A percentile compares a stretch with the other conserved stretches of the same genome.
phyloP scores from a whole-genome alignment of 164 flowering plant species.

The Umbellularia californica region DNA sequence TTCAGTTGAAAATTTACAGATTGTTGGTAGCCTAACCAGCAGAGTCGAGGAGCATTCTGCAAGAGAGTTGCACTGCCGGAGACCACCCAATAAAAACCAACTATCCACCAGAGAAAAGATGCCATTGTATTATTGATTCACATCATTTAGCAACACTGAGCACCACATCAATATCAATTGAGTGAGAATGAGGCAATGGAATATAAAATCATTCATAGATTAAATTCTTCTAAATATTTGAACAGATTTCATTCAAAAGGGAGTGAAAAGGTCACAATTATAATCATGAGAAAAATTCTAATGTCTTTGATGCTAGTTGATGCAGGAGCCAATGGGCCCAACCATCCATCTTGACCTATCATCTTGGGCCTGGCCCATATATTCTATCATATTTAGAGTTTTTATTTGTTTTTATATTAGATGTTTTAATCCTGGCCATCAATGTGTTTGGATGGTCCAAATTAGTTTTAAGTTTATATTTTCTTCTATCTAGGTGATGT shows the following conservation, averaged over 20 bases:
- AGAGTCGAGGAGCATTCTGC: constrained; percentile 74
- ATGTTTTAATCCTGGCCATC: no score
- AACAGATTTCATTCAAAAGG: neutral
- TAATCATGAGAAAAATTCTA: no score
- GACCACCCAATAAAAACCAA: constrained; percentile 97
- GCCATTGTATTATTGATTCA: constrained; percentile 83
- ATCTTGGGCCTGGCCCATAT: no score
- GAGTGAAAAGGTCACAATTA: neutral
- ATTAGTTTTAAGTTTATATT: no score
- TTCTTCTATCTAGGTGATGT: no score
- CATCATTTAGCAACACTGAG: constrained; percentile 67
- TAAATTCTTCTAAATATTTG: neutral
- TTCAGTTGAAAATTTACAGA: neutral
- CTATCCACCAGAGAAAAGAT: constrained; percentile 97
- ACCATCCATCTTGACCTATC: no score
- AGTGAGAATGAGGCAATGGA: constrained; percentile 8
- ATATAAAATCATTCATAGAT: neutral
- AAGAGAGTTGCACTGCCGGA: constrained; percentile 78
- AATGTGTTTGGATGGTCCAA: no score
- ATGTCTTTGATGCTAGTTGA: no score
- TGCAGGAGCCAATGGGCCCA: no score
- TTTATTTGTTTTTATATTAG: no score
- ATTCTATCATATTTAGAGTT: no score
- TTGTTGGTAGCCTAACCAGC: constrained; percentile 55
- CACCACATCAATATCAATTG: constrained; percentile 3